Conservation (phyloP, 495 filamentous ascomycete genomes). For the Hyaloscypha hepaticicola region DNA sequence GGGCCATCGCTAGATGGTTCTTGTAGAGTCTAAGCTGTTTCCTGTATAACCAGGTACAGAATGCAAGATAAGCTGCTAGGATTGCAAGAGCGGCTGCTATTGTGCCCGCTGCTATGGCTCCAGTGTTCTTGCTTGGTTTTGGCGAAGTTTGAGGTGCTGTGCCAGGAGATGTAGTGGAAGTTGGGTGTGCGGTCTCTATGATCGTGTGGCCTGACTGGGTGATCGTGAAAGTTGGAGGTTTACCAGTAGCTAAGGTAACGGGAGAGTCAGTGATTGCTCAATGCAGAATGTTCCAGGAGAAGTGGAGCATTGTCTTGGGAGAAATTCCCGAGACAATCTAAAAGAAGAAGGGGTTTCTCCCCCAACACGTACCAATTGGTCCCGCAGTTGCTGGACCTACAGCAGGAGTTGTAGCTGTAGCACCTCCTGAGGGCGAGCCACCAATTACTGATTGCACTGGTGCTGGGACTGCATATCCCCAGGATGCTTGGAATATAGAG, state of each 20-base stretch:
- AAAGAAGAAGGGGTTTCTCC: too few species aligned
- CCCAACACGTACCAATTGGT: too few species aligned
- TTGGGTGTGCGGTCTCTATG: constrained; percentile 40
- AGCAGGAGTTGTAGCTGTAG: constrained; percentile 65
- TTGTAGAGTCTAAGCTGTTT: constrained; percentile 61
- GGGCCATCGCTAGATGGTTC: constrained; percentile 57
- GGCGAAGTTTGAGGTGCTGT: neutral
- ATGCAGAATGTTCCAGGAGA: too few species aligned
- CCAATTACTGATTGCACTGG: constrained; percentile 62
- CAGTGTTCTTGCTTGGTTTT: constrained; percentile 46
- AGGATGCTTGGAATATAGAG: constrained; percentile 53
- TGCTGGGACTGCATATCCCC: constrained; percentile 63
- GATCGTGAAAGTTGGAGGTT: constrained; percentile 61
- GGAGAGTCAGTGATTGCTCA: too few species aligned
- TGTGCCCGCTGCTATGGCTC: constrained; percentile 61
- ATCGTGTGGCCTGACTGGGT: constrained; percentile 58
- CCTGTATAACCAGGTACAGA: constrained; percentile 70
- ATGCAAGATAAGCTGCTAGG: constrained; percentile 61
- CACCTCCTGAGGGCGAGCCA: constrained; percentile 58
- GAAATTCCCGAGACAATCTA: too few species aligned
- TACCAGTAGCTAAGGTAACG: constrained; percentile 70
- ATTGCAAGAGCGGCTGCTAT: constrained; percentile 60
- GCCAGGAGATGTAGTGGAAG: constrained; percentile 23
- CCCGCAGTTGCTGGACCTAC: constrained; percentile 60
- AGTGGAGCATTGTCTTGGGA: too few species aligned